These are phyloP conservation scores for Citrullus mucosospermus DNA, from an alignment of 306 rosid species.

Conservation along the genomic window DNA sequence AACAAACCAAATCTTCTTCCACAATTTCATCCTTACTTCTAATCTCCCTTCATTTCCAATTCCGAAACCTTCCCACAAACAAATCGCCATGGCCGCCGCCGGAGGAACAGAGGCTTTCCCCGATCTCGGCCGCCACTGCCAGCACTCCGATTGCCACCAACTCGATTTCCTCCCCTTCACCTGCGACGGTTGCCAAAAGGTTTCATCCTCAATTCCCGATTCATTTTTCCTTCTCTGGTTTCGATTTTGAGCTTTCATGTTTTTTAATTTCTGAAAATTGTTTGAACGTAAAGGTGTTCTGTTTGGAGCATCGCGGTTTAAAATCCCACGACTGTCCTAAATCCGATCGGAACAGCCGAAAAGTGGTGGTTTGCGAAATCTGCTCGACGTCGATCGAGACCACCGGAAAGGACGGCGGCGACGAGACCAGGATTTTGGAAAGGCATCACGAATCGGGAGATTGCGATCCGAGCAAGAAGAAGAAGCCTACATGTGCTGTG, in stretches of 20 bases:
- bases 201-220: neutral
- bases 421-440: conserved; percentile 35
- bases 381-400: conserved; percentile 72
- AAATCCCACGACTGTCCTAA: conserved; percentile 65
- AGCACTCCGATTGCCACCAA: conserved; percentile 48
- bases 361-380: conserved; percentile 56
- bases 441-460: conserved; percentile 43
- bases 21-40: neutral
- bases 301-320: conserved; percentile 66
- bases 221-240: neutral
- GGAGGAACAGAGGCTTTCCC: conserved; percentile 96
- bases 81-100: conserved; percentile 20
- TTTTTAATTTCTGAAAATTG: neutral
- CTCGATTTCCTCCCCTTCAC: conserved; percentile 87
- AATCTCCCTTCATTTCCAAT: no score
- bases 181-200: conserved; percentile 59
- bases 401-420: conserved; percentile 27
- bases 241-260: neutral
- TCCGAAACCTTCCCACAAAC: neutral
- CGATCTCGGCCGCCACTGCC: conserved; percentile 79
- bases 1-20: neutral
- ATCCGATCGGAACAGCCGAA: conserved; percentile 62
- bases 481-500: conserved; percentile 62
- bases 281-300: conserved; percentile 38
- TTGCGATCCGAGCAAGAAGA: conserved; percentile 67